phyloP scores from a whole-genome alignment of 257 asterid species.

The Salvia rosmarinus region DNA sequence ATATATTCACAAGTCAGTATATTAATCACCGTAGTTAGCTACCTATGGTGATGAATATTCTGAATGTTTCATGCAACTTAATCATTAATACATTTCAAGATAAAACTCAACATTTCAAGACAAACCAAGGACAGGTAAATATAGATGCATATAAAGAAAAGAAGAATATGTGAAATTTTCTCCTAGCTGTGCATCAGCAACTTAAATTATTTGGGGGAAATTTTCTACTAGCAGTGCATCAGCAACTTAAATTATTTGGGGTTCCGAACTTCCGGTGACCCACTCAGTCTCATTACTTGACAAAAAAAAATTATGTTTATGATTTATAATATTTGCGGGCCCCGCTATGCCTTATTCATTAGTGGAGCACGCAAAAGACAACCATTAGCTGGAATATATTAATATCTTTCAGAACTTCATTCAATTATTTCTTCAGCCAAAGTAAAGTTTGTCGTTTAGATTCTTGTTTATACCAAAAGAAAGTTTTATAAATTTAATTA shows the following conservation, averaged over 20 bases:
- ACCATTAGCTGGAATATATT: background rate
- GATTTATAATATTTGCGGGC: conserved; percentile 17
- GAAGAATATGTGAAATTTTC: background rate
- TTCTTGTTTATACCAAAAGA: background rate
- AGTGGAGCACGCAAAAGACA: conserved; percentile 1
- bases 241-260: too few species aligned
- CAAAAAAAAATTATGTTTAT: background rate
- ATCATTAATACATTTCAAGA: conserved; percentile 1
- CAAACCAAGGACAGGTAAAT: background rate
- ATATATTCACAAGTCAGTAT: too few species aligned
- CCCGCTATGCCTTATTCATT: background rate
- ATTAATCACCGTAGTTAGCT: too few species aligned
- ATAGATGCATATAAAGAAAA: background rate
- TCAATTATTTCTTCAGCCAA: conserved; percentile 25
- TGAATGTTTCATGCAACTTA: background rate
- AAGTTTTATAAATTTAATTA: background rate
- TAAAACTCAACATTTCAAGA: background rate
- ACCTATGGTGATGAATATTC: too few species aligned
- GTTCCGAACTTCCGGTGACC: too few species aligned
- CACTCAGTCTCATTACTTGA: conserved; percentile 24
- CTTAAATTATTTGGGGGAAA: too few species aligned
- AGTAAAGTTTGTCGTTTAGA: background rate
- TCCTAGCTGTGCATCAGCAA: too few species aligned
- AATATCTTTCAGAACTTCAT: conserved; percentile 8
- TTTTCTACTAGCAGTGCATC: too few species aligned